Percentiles rank a stretch among this genome's conserved stretches.
Evolutionary conservation across 139 green algal genomes (phyloP).

Genomic region (Chlamydomonas schloesseri): DNA sequence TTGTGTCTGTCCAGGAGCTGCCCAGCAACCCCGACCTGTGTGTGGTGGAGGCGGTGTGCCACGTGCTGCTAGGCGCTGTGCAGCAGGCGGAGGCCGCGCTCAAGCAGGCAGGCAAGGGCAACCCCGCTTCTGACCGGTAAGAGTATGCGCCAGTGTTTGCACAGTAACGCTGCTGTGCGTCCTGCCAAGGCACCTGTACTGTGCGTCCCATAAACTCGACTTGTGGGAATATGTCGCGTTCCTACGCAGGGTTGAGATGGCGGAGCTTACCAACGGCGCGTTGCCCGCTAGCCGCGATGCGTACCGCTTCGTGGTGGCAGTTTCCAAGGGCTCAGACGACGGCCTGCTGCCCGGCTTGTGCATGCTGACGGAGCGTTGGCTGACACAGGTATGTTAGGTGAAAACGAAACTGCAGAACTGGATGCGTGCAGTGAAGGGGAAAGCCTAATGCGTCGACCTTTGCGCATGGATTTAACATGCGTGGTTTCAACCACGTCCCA

Average conservation of each 20-base stretch:
- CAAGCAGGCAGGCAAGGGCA: not conserved
- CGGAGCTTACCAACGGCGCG: not conserved
- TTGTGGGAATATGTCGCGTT: no score
- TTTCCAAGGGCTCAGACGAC: slow-evolving; percentile 20
- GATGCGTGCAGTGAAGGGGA: no score
- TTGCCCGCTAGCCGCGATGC: slow-evolving; percentile 21
- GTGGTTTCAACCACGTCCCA: no score
- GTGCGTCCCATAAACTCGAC: no score
- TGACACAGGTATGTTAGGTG: slow-evolving; percentile 51
- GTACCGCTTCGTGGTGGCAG: slow-evolving; percentile 55
- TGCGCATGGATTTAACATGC: no score
- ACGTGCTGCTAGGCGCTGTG: slow-evolving; percentile 31
- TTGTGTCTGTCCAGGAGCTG: slow-evolving; percentile 10
- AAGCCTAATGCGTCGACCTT: no score
- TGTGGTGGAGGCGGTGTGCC: slow-evolving; percentile 36
- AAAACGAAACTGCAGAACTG: no score
- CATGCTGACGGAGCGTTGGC: slow-evolving; percentile 68
- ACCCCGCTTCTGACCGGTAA: not conserved
- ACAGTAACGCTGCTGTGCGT: no score
- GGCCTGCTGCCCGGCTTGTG: slow-evolving; percentile 74
- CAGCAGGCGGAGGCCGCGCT: slow-evolving; percentile 1
- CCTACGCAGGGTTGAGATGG: no score
- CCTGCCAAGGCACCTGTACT: no score
- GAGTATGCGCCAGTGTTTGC: no score
- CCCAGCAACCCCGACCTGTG: slow-evolving; percentile 14